These are phyloP conservation scores for Volvox africanus DNA, from an alignment of 139 green algal genomes.

Conservation along the genomic window DNA sequence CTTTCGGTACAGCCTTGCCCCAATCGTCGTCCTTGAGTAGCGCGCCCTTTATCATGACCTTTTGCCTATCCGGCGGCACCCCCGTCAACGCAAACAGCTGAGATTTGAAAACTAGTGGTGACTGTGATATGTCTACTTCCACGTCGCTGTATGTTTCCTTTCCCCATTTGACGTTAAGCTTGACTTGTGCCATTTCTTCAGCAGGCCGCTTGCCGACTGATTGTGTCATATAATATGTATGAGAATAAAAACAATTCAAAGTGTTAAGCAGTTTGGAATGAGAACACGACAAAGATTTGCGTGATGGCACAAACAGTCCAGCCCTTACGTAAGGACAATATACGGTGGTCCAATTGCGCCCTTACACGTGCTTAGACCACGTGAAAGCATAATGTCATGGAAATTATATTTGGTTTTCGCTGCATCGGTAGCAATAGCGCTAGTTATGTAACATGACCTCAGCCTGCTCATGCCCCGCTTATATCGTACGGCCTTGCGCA, in stretches of 20 bases:
- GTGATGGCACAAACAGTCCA: too few relatives aligned
- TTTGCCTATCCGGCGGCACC: slow-evolving; percentile 95
- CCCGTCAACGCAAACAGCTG: slow-evolving; percentile 95
- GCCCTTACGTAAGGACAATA: slow-evolving; percentile 16
- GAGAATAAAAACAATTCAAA: neutral
- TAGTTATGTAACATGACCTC: too few relatives aligned
- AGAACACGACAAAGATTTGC: too few relatives aligned
- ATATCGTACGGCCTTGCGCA: slow-evolving; percentile 42
- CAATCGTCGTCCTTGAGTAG: slow-evolving; percentile 96
- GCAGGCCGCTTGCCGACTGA: slow-evolving; percentile 11
- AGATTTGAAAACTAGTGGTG: slow-evolving; percentile 93
- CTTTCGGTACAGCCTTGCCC: slow-evolving; percentile 85
- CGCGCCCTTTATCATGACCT: slow-evolving; percentile 97
- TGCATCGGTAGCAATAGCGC: too few relatives aligned
- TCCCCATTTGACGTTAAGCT: slow-evolving; percentile 93
- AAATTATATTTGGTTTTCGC: too few relatives aligned
- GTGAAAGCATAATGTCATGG: too few relatives aligned
- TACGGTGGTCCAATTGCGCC: too few relatives aligned
- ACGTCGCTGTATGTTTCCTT: slow-evolving; percentile 91
- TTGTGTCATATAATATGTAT: slow-evolving; percentile 15
- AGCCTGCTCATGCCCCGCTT: neutral
- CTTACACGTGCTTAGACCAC: too few relatives aligned
- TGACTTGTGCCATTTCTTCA: slow-evolving; percentile 60
- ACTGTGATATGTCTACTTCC: slow-evolving; percentile 86
- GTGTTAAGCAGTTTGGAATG: neutral